A percentile compares a stretch with the other conserved stretches of the same genome.
Evolutionary conservation across 306 rosid genomes (phyloP).

Genomic region (Neltuma alba): DNA sequence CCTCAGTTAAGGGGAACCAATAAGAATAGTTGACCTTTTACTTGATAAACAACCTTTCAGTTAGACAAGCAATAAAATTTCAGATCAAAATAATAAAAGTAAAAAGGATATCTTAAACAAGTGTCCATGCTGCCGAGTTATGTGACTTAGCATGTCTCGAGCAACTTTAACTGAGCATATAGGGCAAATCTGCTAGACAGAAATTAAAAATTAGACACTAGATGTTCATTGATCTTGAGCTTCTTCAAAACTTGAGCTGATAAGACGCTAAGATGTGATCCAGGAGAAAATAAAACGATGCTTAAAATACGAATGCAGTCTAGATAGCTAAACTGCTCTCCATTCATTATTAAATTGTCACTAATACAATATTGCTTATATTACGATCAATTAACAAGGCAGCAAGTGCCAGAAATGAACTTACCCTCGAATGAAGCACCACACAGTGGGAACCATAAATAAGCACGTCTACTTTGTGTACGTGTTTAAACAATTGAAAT

Average conservation of each 20-base stretch:
- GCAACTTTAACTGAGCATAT: conserved; percentile 89
- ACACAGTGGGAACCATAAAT: neutral
- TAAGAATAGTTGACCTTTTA: neutral
- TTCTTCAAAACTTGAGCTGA: neutral
- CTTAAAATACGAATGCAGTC: neutral
- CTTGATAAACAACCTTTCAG: conserved; percentile 15
- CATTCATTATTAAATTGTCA: neutral
- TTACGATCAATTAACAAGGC: neutral
- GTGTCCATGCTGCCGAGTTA: conserved; percentile 91
- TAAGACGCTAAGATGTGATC: neutral
- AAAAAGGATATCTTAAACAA: conserved; percentile 93
- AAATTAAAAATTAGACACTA: conserved; percentile 14
- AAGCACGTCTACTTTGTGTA: neutral
- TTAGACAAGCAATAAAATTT: conserved; percentile 4
- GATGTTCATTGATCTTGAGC: neutral
- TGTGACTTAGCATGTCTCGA: conserved; percentile 87
- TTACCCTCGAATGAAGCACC: neutral
- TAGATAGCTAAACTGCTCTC: neutral
- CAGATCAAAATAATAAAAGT: conserved; percentile 1
- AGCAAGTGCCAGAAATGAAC: neutral
- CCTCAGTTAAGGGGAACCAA: conserved; percentile 63
- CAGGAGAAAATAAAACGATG: neutral
- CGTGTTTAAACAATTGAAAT: neutral
- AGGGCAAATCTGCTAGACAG: conserved; percentile 79
- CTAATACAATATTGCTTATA: neutral